Evolutionary conservation across 75 land plant genomes (phyloP), one percentile per base, ranked within the genome.

Genomic region (Selaginella tamariscina): DNA sequence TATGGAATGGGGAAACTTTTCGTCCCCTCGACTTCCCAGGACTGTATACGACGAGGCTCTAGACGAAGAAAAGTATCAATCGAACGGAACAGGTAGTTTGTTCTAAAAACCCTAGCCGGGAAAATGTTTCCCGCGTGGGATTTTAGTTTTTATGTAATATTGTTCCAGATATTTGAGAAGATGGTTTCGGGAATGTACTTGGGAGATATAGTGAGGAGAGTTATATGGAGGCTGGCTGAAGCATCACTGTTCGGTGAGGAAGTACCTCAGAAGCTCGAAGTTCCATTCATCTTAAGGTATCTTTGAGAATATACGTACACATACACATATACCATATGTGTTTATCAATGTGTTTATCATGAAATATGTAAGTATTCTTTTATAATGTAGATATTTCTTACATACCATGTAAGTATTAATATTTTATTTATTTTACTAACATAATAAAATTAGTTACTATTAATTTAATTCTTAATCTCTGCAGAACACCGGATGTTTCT

Each of bases 1-100:
- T 73, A 81, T 81, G 78, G 85, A 89, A 31, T 89, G 95, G 95
- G 90, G 91, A 39, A 85, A 82, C 62, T 89, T 89, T 56, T 66
- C 70, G 79, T 82, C 88, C 5, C 55, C 82, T 1, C 81, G 81
- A 70, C 82, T 89, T 66, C 95, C 91, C 9, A 68, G 70, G 21
- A 83, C 85, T 1, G 77, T 77, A 54, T 83, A 62, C 73, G 95
- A 89, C 70, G 66, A 73, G 32, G 71, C 70, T 65, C 60, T 89
- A 56, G 91, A 89, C 70, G 70, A 68, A 62, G 87, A 84, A 31
- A 82, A n/a, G 83, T 72, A 60, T 79, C 32, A 82, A 86, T 59
- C 91, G 91, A 33, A 82, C 82, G 30, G 82, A 82, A 67, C 84
- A 74, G 82, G 88, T 83, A 71, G 72, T 27, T 23, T 32, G 22